Evolutionary conservation across 1,284 basidiomycete genomes (phyloP), one percentile per base, ranked within the genome.

Genomic region (Pisolithus thermaeus): DNA sequence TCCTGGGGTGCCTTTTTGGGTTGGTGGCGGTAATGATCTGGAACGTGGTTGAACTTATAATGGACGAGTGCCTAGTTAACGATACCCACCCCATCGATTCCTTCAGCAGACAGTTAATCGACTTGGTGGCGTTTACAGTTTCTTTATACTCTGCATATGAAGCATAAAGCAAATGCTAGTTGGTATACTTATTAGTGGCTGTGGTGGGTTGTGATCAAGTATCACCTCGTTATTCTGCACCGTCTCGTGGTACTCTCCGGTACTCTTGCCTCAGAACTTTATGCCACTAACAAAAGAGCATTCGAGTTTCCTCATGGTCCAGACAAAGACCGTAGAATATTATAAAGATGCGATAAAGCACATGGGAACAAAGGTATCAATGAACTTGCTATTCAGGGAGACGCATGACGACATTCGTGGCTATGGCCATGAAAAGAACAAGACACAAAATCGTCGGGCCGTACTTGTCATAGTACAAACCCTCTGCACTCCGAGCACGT

Each of bases 401-500:
- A 52, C 87, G 70, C 61, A 90, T 61, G 35, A 75, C 83, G 54
- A 95, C 78, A 63, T 95, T 96, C 59, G 87, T 81, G 46, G 80
- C 76, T 42, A 95, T 71, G 42, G 90, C 89, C 16, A 74, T 73
- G 51, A 91, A 77, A 46, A 97, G 69, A 23, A 86, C 76, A 11
- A 81, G 61, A 57, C 88, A 91, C 22, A 97, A 73, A 2, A 85
- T 63, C 2, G 88, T 89, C 28, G 93, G 92, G 0, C 93, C 93
- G 61, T 86, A 90, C 69, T 83, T 84, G 69, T 90, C 93, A 67
- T 95, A 93, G 70, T 96, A 97, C 55, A 90, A 61, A 25, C 88
- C 89, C 51, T 89, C 82, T 1, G 92, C 91, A 46, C 80, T 77
- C 39, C 87, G 79, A 52, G 79, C 76, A 36, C 92, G 77, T 58